Conservation (phyloP, 2,329 filamentous ascomycete species). For the Fusarium stilboides region DNA sequence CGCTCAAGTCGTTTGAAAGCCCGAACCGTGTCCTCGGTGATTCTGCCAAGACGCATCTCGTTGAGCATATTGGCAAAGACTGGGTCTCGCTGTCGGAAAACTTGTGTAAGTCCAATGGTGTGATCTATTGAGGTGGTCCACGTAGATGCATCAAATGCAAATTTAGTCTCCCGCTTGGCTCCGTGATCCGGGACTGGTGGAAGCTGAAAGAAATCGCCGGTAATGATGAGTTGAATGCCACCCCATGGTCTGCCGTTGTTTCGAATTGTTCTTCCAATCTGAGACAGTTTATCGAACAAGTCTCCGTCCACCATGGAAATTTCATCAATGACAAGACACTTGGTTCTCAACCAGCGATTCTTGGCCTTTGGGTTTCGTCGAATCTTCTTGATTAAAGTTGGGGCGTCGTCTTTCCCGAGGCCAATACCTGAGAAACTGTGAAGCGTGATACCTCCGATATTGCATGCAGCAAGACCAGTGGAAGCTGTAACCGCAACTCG, state of each 20-base stretch:
- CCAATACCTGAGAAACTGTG: constrained; percentile 96
- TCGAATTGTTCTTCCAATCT: constrained; percentile 85
- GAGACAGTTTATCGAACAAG: constrained; percentile 94
- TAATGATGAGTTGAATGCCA: constrained; percentile 95
- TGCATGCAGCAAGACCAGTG: constrained; percentile 95
- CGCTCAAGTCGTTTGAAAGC: constrained; percentile 83
- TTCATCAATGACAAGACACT: constrained; percentile 91
- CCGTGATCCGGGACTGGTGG: constrained; percentile 89
- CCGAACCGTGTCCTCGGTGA: constrained; percentile 81
- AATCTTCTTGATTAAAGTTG: constrained; percentile 89
- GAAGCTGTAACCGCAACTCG: constrained; percentile 94
- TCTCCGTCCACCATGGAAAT: constrained; percentile 99
- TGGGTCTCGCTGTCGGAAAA: constrained; percentile 94
- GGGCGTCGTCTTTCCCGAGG: constrained; percentile 88
- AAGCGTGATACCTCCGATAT: constrained; percentile 94
- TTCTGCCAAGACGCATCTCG: constrained; percentile 92
- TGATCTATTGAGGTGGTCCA: constrained; percentile 96
- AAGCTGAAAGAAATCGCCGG: constrained; percentile 97
- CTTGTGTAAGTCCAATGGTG: constrained; percentile 93
- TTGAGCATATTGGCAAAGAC: constrained; percentile 96
- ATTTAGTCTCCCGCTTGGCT: constrained; percentile 78
- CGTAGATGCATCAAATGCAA: constrained; percentile 91
- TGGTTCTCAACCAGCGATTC: constrained; percentile 89
- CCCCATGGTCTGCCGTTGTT: constrained; percentile 96
- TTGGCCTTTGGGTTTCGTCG: constrained; percentile 89